Percentiles rank a stretch among this genome's conserved stretches.
phyloP scores from a whole-genome alignment of 768 basidiomycete genomes.

The Suillus variegatus region DNA sequence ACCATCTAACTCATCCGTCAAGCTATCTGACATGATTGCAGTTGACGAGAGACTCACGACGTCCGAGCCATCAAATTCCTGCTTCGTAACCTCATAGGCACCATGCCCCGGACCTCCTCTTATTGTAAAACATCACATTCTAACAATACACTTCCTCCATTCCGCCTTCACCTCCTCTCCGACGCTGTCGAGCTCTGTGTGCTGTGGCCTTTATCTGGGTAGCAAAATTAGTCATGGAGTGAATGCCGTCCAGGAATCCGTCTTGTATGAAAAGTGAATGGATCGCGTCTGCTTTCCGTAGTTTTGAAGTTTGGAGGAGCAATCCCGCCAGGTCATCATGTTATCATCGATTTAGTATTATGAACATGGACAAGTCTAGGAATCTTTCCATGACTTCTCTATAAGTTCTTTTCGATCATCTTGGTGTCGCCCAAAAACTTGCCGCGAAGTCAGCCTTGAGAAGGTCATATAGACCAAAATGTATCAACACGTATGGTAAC shows the following conservation, averaged over 20 bases:
- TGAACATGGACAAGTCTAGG: not conserved
- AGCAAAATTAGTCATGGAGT: not conserved
- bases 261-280: not conserved
- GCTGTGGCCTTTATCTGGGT: constrained; percentile 14
- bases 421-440: not conserved
- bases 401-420: not conserved
- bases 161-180: constrained; percentile 14
- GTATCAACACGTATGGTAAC: not conserved
- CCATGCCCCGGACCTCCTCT: constrained; percentile 29
- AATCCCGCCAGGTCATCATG: not conserved
- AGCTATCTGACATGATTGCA: constrained; percentile 6
- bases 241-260: not conserved
- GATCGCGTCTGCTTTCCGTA: not conserved
- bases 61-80: constrained; percentile 29
- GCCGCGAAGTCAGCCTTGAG: not conserved
- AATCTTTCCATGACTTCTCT: not conserved
- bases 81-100: constrained; percentile 18
- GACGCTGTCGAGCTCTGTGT: constrained; percentile 31
- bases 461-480: not conserved
- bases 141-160: constrained; percentile 20
- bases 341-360: not conserved
- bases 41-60: constrained; percentile 22
- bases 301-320: not conserved
- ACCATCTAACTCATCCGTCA: no score
- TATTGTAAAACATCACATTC: constrained; percentile 32